Conservation (phyloP, 2,329 filamentous ascomycete genomes). For the Biscogniauxia marginata region DNA sequence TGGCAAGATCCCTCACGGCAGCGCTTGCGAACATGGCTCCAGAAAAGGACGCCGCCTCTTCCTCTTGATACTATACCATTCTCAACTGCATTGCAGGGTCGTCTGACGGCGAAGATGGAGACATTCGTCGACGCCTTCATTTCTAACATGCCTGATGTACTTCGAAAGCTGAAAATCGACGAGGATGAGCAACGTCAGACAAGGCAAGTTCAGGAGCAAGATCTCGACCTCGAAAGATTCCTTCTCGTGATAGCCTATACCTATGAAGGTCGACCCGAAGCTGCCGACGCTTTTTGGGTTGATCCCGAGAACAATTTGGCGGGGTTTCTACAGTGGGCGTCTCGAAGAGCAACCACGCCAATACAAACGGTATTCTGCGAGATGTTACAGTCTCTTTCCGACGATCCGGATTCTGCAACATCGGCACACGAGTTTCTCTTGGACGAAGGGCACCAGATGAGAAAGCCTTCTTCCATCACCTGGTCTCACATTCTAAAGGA, state of each 20-base stretch:
- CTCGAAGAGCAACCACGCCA: conserved; percentile 90
- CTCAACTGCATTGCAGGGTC: conserved; percentile 67
- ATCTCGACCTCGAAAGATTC: conserved; percentile 81
- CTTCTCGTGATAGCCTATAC: conserved; percentile 88
- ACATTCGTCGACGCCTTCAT: conserved; percentile 90
- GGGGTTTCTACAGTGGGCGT: conserved; percentile 97
- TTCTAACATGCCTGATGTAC: conserved; percentile 88
- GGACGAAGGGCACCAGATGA: conserved; percentile 78
- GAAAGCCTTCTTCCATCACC: conserved; percentile 79
- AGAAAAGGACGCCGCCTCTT: conserved; percentile 74
- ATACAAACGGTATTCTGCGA: conserved; percentile 95
- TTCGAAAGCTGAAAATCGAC: conserved; percentile 80
- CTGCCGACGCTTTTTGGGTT: conserved; percentile 85
- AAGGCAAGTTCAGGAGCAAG: conserved; percentile 63
- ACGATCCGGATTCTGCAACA: conserved; percentile 77
- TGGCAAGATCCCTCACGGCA: conserved; percentile 87
- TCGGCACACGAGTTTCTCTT: conserved; percentile 85
- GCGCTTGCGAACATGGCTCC: conserved; percentile 77
- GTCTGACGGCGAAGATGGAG: conserved; percentile 80
- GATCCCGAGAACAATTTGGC: conserved; percentile 91
- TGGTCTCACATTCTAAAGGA: conserved; percentile 94
- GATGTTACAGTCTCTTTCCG: conserved; percentile 86
- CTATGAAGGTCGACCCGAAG: conserved; percentile 81
- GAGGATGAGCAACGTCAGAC: conserved; percentile 83
- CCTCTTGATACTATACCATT: conserved; percentile 67